These are phyloP conservation scores for Parietaria judaica DNA, from an alignment of 306 rosid genomes.

Conservation along the genomic window DNA sequence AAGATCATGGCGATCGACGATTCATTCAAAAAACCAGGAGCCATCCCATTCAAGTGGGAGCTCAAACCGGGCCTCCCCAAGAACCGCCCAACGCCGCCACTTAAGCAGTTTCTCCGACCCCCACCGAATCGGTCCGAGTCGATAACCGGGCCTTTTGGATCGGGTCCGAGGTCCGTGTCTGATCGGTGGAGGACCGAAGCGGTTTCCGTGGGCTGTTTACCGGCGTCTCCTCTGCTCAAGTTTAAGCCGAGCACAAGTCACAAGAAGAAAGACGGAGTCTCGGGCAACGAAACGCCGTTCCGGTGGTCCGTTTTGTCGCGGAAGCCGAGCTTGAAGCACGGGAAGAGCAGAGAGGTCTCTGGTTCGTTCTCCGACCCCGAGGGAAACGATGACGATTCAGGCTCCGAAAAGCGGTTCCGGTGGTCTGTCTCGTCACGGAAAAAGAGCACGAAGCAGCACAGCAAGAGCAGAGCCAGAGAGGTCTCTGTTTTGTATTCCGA, in stretches of 20 bases:
- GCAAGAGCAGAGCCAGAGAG: too few species aligned
- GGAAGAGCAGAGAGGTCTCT: too few species aligned
- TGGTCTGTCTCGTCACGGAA: too few species aligned
- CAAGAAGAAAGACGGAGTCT: slow-evolving; percentile 15
- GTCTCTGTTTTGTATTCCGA: too few species aligned
- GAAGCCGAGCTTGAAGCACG: background rate
- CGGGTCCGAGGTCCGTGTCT: slow-evolving; percentile 37
- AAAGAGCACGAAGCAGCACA: too few species aligned
- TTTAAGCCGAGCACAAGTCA: slow-evolving; percentile 24
- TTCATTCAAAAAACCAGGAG: slow-evolving; percentile 55
- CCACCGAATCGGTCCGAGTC: slow-evolving; percentile 43
- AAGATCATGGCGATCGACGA: slow-evolving; percentile 37
- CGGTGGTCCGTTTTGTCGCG: slow-evolving; percentile 62
- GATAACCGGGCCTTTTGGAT: slow-evolving; percentile 33
- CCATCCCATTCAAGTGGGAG: slow-evolving; percentile 94
- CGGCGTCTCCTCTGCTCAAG: slow-evolving; percentile 51
- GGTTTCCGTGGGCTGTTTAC: slow-evolving; percentile 56
- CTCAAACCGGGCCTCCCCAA: slow-evolving; percentile 82
- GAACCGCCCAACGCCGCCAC: slow-evolving; percentile 18
- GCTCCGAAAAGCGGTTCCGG: too few species aligned
- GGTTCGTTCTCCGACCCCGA: too few species aligned
- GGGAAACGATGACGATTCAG: too few species aligned
- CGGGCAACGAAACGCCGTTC: slow-evolving; percentile 42
- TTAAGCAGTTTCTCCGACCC: slow-evolving; percentile 31
- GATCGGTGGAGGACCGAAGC: slow-evolving; percentile 49